phyloP scores from a whole-genome alignment of 2,329 filamentous ascomycete genomes.

The Chaetomium sp. region DNA sequence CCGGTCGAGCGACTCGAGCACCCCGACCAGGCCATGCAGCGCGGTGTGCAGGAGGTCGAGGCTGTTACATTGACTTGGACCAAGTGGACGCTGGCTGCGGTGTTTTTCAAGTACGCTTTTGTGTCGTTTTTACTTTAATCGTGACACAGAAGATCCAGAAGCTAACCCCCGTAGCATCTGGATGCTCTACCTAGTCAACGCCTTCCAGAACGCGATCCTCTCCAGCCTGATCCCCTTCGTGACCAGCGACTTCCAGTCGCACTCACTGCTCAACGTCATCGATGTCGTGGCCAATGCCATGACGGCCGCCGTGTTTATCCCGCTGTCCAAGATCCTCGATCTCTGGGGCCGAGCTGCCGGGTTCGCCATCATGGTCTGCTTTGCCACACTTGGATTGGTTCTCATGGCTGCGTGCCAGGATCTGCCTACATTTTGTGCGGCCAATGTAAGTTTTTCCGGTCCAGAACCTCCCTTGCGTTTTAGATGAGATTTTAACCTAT shows the following conservation, averaged over 20 bases:
- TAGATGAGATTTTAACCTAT: not conserved
- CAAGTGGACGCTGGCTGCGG: slow-evolving; percentile 28
- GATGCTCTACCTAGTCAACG: slow-evolving; percentile 45
- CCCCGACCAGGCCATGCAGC: slow-evolving; percentile 24
- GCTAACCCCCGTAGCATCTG: slow-evolving; percentile 34
- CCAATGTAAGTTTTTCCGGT: slow-evolving; percentile 10
- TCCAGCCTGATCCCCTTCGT: slow-evolving; percentile 39
- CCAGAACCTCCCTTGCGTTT: rapidly evolving
- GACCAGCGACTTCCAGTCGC: slow-evolving; percentile 44
- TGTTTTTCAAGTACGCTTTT: slow-evolving; percentile 16
- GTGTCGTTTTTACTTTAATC: not conserved
- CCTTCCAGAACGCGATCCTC: slow-evolving; percentile 39
- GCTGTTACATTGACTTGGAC: slow-evolving; percentile 37
- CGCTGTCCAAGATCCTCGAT: slow-evolving; percentile 42
- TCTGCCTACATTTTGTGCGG: slow-evolving; percentile 44
- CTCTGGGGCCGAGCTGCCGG: slow-evolving; percentile 43
- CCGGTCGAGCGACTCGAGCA: not conserved
- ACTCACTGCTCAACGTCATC: slow-evolving; percentile 49
- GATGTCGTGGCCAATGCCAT: slow-evolving; percentile 48
- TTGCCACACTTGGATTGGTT: slow-evolving; percentile 45
- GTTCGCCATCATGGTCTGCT: slow-evolving; percentile 34
- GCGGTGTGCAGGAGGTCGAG: slow-evolving; percentile 37
- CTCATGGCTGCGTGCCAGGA: slow-evolving; percentile 54
- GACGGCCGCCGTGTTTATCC: slow-evolving; percentile 49
- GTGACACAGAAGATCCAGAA: not conserved